Evolutionary conservation across 1,284 basidiomycete species (phyloP).

Genomic region (Chalciporus piperatoides): DNA sequence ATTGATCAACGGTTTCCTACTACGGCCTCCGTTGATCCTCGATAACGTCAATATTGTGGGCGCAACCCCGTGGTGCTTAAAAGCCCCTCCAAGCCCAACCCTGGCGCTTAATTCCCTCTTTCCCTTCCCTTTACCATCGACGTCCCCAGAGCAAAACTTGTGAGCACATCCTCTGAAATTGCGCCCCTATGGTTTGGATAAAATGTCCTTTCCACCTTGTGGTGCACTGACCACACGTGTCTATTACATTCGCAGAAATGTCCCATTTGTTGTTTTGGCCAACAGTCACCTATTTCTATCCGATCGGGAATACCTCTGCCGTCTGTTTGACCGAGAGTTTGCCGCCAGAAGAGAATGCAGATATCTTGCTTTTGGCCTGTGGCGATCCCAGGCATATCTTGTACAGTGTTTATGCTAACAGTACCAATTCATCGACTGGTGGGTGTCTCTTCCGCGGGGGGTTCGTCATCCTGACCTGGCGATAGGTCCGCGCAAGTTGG

Average conservation of each 20-base stretch:
- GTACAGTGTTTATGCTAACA: conserved; percentile 39
- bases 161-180: too few species aligned
- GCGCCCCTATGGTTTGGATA: not conserved
- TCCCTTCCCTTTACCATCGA: not conserved
- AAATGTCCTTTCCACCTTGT: too few species aligned
- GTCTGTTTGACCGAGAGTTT: conserved; percentile 46
- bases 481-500: conserved; percentile 38
- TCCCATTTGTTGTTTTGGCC: conserved; percentile 29
- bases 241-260: conserved; percentile 26
- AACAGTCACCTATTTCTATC: conserved; percentile 43
- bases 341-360: conserved; percentile 42
- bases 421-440: conserved; percentile 6
- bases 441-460: not conserved
- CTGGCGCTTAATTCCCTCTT: not conserved
- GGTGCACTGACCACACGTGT: not conserved
- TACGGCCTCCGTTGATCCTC: too few species aligned
- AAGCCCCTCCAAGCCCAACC: not conserved
- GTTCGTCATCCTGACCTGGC: not conserved
- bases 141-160: not conserved
- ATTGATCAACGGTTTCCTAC: too few species aligned
- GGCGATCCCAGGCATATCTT: conserved; percentile 55
- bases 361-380: conserved; percentile 51
- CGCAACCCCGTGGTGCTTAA: not conserved
- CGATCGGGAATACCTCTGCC: conserved; percentile 55
- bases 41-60: too few species aligned